phyloP scores from a whole-genome alignment of 2,329 filamentous ascomycete genomes.

The Colletotrichum musicola region DNA sequence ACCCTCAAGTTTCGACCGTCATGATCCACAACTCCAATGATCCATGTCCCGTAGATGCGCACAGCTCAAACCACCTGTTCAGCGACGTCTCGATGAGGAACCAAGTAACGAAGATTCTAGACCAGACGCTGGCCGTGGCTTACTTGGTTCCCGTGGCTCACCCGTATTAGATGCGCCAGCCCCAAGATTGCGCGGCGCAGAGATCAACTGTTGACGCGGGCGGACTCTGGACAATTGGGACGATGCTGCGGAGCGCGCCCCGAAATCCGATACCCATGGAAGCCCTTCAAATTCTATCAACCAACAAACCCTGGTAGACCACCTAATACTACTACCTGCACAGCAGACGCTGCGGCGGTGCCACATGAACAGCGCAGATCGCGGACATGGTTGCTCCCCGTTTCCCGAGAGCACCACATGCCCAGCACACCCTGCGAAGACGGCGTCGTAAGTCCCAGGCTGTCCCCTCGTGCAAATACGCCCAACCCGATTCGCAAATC shows the following conservation, averaged over 20 bases:
- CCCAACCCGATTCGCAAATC: slow-evolving; percentile 5
- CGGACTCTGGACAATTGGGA: background rate
- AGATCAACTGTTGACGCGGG: slow-evolving; percentile 7
- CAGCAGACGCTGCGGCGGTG: slow-evolving; percentile 24
- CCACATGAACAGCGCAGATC: slow-evolving; percentile 6
- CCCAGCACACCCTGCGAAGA: background rate
- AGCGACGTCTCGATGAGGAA: background rate
- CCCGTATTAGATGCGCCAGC: slow-evolving; percentile 11
- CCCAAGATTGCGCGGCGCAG: slow-evolving; percentile 12
- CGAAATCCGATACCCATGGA: slow-evolving; percentile 9
- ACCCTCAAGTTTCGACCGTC: background rate
- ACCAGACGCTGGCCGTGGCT: background rate
- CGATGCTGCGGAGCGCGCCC: slow-evolving; percentile 1
- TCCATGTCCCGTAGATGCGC: background rate
- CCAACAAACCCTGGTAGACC: background rate
- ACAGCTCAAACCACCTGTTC: slow-evolving; percentile 2
- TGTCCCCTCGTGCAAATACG: background rate
- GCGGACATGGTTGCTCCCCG: slow-evolving; percentile 36
- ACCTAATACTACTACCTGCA: no score
- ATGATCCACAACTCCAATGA: background rate
- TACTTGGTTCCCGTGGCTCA: background rate
- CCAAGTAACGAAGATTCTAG: background rate
- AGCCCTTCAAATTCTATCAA: background rate
- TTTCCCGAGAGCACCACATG: slow-evolving; percentile 7
- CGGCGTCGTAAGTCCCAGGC: slow-evolving; percentile 14